Evolutionary conservation across 768 basidiomycete species (phyloP).

Genomic region (Suillus discolor): DNA sequence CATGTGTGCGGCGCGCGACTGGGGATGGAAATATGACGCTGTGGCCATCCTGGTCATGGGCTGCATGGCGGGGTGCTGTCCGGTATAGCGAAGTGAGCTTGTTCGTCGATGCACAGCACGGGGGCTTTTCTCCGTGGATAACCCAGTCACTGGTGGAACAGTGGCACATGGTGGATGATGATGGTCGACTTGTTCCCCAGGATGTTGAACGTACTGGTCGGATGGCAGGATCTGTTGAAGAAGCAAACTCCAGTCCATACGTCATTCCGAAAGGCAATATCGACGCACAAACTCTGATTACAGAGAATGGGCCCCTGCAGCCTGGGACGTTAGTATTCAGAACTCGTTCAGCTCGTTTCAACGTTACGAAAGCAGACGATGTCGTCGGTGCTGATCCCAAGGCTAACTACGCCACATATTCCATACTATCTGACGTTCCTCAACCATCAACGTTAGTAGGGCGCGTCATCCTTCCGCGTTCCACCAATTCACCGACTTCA

Average conservation of each 20-base stretch:
- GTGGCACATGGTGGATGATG: constrained; percentile 22
- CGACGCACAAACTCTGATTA: background rate
- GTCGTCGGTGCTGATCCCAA: background rate
- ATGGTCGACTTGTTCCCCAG: constrained; percentile 12
- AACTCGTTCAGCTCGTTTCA: constrained; percentile 19
- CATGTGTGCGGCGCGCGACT: constrained; percentile 13
- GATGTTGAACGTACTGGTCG: constrained; percentile 12
- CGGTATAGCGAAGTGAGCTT: background rate
- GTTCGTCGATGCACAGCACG: background rate
- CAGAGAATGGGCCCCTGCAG: constrained; percentile 4
- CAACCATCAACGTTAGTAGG: constrained; percentile 10
- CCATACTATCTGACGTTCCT: constrained; percentile 9
- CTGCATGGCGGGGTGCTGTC: constrained; percentile 26
- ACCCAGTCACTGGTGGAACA: constrained; percentile 19
- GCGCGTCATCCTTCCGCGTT: constrained; percentile 19
- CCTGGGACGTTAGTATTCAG: constrained; percentile 29
- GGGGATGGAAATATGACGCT: background rate
- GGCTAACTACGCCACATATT: constrained; percentile 14
- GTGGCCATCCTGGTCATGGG: constrained; percentile 31
- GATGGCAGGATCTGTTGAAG: background rate
- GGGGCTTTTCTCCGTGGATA: constrained; percentile 1
- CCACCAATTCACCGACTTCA: constrained; percentile 12
- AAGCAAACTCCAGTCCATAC: constrained; percentile 10
- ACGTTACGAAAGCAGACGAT: constrained; percentile 9
- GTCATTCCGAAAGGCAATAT: background rate